Conservation (phyloP, 2,329 filamentous ascomycete species). For the Cercospora sp. region DNA sequence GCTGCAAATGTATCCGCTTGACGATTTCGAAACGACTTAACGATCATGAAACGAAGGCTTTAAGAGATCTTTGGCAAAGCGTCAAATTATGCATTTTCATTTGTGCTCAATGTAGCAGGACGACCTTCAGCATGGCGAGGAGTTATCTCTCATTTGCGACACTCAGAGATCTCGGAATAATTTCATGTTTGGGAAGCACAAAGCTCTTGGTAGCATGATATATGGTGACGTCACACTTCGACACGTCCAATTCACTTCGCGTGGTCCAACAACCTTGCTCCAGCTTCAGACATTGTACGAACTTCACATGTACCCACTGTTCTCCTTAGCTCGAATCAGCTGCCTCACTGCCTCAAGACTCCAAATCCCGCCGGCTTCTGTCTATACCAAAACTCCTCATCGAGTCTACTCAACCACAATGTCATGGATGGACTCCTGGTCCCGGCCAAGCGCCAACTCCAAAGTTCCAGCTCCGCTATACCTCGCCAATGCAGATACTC, state of each 20-base stretch:
- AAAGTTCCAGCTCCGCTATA: conserved; percentile 45
- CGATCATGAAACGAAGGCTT: background rate
- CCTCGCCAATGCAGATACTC: conserved; percentile 50
- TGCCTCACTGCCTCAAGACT: background rate
- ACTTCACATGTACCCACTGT: background rate
- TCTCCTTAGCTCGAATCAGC: background rate
- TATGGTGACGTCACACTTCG: conserved; percentile 1
- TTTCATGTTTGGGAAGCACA: background rate
- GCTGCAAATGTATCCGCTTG: background rate
- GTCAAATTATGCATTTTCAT: background rate
- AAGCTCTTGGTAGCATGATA: background rate
- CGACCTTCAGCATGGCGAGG: background rate
- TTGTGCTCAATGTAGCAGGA: background rate
- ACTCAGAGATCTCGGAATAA: background rate
- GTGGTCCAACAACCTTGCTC: background rate
- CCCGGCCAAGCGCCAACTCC: conserved; percentile 27
- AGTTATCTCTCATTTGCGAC: background rate
- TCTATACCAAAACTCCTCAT: conserved; percentile 51
- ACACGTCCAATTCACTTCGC: background rate
- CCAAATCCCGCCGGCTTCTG: background rate
- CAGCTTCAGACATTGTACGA: background rate
- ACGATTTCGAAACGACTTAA: background rate
- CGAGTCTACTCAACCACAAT: conserved; percentile 49
- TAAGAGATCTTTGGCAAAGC: too few relatives aligned
- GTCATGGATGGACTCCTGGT: conserved; percentile 53